A percentile compares a stretch with the other conserved stretches of the same genome.
These are phyloP conservation scores for Chenopodium suecicum DNA, from an alignment of 148 eudicot genomes.

Conservation along the genomic window DNA sequence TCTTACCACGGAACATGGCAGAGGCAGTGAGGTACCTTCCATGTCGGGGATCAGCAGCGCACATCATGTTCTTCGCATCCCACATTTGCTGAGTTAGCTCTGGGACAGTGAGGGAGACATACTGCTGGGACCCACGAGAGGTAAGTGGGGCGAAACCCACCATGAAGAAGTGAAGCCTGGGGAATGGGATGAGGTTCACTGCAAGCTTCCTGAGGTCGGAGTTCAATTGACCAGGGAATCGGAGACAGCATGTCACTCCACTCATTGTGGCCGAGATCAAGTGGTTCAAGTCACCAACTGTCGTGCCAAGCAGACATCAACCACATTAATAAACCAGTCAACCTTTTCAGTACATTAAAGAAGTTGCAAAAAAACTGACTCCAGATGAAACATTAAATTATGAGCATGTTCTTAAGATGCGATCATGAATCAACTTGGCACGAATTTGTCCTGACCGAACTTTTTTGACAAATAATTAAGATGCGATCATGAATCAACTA, in stretches of 20 bases:
- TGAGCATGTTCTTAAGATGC: neutral
- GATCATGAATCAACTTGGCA: neutral
- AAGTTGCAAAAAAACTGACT: neutral
- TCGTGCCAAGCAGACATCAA: conserved; percentile 10
- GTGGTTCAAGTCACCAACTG: conserved; percentile 90
- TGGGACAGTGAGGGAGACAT: conserved; percentile 69
- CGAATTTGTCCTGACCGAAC: no score
- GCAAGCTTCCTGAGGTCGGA: conserved; percentile 76
- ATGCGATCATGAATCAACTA: neutral
- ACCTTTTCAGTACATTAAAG: no score
- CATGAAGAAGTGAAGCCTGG: conserved; percentile 90
- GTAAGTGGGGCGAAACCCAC: conserved; percentile 86
- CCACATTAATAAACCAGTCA: neutral
- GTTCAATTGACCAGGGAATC: conserved; percentile 84
- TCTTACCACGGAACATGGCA: conserved; percentile 76
- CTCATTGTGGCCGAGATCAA: conserved; percentile 83
- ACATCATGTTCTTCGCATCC: conserved; percentile 93
- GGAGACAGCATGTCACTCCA: conserved; percentile 79
- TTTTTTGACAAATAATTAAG: no score
- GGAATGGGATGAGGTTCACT: conserved; percentile 84
- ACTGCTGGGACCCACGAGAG: conserved; percentile 76
- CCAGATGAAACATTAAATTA: no score
- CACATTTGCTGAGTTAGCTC: conserved; percentile 92
- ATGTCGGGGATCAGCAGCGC: conserved; percentile 81
- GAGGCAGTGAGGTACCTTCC: conserved; percentile 85